phyloP scores from a whole-genome alignment of 73 alveolate genomes.

The Paramecium tetraurelia region DNA sequence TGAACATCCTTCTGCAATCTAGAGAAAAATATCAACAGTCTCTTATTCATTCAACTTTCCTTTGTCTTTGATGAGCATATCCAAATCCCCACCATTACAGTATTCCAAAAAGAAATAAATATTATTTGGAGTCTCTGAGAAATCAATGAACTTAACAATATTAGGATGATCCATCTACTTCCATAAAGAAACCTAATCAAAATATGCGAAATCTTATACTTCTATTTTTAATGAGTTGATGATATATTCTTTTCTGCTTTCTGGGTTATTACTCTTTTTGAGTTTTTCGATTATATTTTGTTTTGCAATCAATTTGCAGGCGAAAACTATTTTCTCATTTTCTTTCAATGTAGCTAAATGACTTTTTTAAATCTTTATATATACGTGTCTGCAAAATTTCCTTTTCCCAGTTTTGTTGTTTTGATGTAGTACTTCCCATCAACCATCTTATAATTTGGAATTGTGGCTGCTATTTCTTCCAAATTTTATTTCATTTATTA shows the following conservation, averaged over 20 bases:
- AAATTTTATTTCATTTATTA: conserved; percentile 37
- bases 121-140: conserved; percentile 64
- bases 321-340: conserved; percentile 46
- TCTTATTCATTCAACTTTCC: conserved; percentile 56
- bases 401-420: conserved; percentile 58
- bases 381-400: conserved; percentile 62
- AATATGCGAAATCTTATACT: background rate
- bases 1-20: conserved; percentile 52
- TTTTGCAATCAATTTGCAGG: conserved; percentile 62
- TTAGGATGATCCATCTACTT: conserved; percentile 61
- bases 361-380: background rate
- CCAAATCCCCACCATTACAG: conserved; percentile 65
- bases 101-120: conserved; percentile 60
- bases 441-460: conserved; percentile 55
- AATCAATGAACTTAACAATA: conserved; percentile 62
- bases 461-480: conserved; percentile 33
- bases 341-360: conserved; percentile 59
- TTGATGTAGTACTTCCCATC: conserved; percentile 58
- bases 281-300: conserved; percentile 50
- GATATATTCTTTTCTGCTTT: conserved; percentile 56
- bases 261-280: conserved; percentile 54
- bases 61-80: conserved; percentile 4
- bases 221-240: conserved; percentile 56
- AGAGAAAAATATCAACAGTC: conserved; percentile 2
- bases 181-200: conserved; percentile 36